These are phyloP conservation scores for Leccinum angustisporum DNA, from an alignment of 1,284 basidiomycete species.

Conservation along the genomic window DNA sequence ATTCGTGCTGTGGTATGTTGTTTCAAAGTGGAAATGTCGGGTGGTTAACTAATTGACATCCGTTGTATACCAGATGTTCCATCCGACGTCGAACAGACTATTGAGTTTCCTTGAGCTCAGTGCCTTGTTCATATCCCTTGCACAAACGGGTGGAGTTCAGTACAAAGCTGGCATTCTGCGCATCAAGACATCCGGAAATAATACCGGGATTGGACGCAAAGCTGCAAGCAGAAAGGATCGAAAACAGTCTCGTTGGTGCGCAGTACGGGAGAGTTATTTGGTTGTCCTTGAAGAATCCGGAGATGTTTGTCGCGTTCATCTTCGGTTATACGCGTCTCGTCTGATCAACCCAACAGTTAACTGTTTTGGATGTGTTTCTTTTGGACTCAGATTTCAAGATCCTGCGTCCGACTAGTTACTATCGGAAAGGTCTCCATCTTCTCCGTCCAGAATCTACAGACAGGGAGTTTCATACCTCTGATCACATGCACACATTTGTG, in stretches of 20 bases:
- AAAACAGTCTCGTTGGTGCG: constrained; percentile 86
- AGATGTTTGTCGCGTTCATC: constrained; percentile 51
- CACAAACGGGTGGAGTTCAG: constrained; percentile 80
- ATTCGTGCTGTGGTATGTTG: constrained; percentile 79
- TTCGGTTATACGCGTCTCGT: constrained; percentile 13
- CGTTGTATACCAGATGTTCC: constrained; percentile 81
- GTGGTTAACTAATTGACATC: background rate
- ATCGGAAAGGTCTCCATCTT: constrained; percentile 73
- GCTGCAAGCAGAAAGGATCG: constrained; percentile 66
- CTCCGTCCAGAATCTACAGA: constrained; percentile 43
- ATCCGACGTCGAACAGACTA: constrained; percentile 89
- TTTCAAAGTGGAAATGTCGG: constrained; percentile 4
- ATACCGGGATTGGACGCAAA: constrained; percentile 61
- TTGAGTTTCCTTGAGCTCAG: constrained; percentile 96
- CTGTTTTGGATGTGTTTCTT: constrained; percentile 92
- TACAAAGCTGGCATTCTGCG: constrained; percentile 89
- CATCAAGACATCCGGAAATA: constrained; percentile 51
- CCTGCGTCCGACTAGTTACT: constrained; percentile 74
- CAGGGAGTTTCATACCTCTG: constrained; percentile 29
- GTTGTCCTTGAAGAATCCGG: constrained; percentile 88
- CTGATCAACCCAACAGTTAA: constrained; percentile 46
- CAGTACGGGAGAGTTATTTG: constrained; percentile 91
- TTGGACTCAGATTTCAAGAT: constrained; percentile 91
- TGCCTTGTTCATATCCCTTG: constrained; percentile 82
- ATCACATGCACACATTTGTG: constrained; percentile 14